phyloP scores from a whole-genome alignment of 106 monocot genomes.

The Allium cepa region DNA sequence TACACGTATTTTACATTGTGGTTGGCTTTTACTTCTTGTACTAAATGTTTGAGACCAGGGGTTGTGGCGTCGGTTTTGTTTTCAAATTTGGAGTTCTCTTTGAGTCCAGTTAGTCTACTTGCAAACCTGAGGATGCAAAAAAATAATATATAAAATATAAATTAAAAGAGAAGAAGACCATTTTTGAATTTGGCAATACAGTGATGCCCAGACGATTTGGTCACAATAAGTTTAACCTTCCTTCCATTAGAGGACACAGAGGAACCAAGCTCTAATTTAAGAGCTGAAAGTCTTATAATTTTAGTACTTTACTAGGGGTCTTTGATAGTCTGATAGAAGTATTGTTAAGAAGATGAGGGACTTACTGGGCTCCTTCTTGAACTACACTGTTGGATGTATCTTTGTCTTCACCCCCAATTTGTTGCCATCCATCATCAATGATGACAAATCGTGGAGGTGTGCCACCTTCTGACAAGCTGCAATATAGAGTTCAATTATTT shows the following conservation, averaged over 20 bases:
- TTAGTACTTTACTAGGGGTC: no score
- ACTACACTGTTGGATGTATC: conserved; percentile 24
- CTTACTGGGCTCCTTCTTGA: conserved; percentile 82
- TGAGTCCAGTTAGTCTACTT: conserved; percentile 47
- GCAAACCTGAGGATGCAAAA: conserved; percentile 2
- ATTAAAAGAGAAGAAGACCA: no score
- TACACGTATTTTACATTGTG: conserved; percentile 64
- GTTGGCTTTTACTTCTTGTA: conserved; percentile 38
- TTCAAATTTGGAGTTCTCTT: conserved; percentile 84
- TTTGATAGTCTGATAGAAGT: no score
- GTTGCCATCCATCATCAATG: conserved; percentile 24
- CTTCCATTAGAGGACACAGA: no score
- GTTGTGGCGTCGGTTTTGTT: conserved; percentile 18
- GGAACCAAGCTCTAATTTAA: no score
- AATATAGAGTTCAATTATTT: no score
- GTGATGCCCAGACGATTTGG: no score
- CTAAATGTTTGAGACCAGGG: conserved; percentile 47
- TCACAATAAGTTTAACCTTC: no score
- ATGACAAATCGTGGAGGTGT: conserved; percentile 67
- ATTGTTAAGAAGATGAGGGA: not conserved
- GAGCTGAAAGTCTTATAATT: no score
- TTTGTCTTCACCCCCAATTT: conserved; percentile 57
- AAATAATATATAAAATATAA: not conserved
- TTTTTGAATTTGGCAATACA: no score
- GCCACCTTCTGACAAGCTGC: conserved; percentile 66